A percentile compares a stretch with the other conserved stretches of the same genome.
Evolutionary conservation across 2,329 filamentous ascomycete genomes (phyloP).

Genomic region (Bertia moriformis): DNA sequence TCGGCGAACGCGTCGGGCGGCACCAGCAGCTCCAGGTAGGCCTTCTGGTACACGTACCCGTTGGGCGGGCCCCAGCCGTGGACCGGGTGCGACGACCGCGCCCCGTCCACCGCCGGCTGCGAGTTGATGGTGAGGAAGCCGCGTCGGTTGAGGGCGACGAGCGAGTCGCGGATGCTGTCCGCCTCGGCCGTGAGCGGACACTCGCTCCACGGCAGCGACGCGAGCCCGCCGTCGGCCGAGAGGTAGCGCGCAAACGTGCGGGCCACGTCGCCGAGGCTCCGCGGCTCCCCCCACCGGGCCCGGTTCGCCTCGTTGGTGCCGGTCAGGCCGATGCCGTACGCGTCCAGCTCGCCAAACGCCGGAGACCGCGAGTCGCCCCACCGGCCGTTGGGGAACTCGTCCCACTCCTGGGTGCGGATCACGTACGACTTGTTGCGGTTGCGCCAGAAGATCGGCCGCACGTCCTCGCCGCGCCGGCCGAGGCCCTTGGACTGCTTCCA

Average conservation of each 20-base stretch:
- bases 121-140: conserved; percentile 94
- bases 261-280: conserved; percentile 64
- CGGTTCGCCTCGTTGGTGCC: conserved; percentile 93
- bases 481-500: conserved; percentile 91
- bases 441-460: conserved; percentile 96
- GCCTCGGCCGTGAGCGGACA: conserved; percentile 72
- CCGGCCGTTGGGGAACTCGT: conserved; percentile 95
- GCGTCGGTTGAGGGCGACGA: conserved; percentile 70
- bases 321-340: conserved; percentile 84
- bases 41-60: conserved; percentile 96
- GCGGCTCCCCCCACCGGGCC: conserved; percentile 82
- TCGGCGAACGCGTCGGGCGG: conserved; percentile 66
- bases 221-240: conserved; percentile 61
- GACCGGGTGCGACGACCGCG: conserved; percentile 71
- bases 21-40: conserved; percentile 83
- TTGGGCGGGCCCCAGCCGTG: conserved; percentile 91
- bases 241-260: conserved; percentile 77
- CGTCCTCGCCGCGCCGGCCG: conserved; percentile 80
- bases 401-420: conserved; percentile 91
- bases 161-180: conserved; percentile 60
- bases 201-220: conserved; percentile 87
- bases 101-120: conserved; percentile 83
- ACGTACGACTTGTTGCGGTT: conserved; percentile 95
- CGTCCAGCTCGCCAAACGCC: conserved; percentile 87
- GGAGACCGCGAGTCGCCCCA: conserved; percentile 96